These are phyloP conservation scores for Elymus sibiricus DNA, from an alignment of 176 grass and related monocot genomes.

Conservation along the genomic window DNA sequence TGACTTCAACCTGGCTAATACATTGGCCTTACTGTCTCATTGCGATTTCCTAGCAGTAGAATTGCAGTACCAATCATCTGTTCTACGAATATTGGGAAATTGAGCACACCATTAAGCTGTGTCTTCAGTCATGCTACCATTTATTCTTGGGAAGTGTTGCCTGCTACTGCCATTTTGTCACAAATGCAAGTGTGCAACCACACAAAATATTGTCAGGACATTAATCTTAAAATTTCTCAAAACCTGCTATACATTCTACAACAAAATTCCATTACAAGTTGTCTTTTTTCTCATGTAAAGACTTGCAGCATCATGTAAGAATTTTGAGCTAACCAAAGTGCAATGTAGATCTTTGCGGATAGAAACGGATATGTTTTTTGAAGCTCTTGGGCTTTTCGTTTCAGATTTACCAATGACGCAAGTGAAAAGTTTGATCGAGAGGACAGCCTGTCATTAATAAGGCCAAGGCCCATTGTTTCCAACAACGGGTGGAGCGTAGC, in stretches of 20 bases:
- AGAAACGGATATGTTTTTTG: slow-evolving; percentile 8
- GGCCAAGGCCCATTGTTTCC: slow-evolving; percentile 63
- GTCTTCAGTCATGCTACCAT: background rate
- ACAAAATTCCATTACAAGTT: background rate
- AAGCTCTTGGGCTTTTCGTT: slow-evolving; percentile 15
- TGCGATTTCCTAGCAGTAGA: background rate
- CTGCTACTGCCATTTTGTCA: background rate
- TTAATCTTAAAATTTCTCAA: background rate
- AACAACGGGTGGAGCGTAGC: slow-evolving; percentile 55
- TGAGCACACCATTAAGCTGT: background rate
- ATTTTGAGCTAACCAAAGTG: slow-evolving; percentile 12
- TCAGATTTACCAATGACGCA: slow-evolving; percentile 72
- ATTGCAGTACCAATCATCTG: background rate
- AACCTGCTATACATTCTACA: background rate
- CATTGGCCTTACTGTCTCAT: slow-evolving; percentile 5
- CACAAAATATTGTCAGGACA: background rate
- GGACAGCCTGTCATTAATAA: slow-evolving; percentile 82
- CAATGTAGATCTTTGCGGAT: background rate
- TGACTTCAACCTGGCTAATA: slow-evolving; percentile 22
- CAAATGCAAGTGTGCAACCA: background rate
- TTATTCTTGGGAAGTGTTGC: background rate
- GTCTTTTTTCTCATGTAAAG: background rate
- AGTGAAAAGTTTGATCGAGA: slow-evolving; percentile 80
- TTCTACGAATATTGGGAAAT: background rate
- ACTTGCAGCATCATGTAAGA: slow-evolving; percentile 13